A percentile compares a stretch with the other conserved stretches of the same genome.
phyloP scores from a whole-genome alignment of 2,329 filamentous ascomycete genomes.

The Hymenoscyphus linearis region DNA sequence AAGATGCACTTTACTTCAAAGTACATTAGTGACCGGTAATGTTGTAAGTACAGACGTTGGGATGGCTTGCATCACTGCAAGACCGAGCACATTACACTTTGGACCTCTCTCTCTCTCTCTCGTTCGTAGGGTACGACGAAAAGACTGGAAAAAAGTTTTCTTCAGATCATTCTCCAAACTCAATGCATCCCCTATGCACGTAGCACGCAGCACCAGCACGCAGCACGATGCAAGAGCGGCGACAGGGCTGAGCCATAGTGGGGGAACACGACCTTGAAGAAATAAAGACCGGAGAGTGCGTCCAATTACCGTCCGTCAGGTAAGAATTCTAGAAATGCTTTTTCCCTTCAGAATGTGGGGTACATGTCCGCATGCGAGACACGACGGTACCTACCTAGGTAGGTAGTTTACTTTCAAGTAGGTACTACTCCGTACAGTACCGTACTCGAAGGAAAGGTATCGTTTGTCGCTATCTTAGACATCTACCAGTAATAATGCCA shows the following conservation, averaged over 20 bases:
- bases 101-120: too few species aligned
- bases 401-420: constrained; percentile 11
- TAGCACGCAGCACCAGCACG: too few species aligned
- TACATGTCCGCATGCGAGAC: constrained; percentile 9
- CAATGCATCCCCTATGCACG: too few species aligned
- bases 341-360: constrained; percentile 18
- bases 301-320: constrained; percentile 8
- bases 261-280: background rate
- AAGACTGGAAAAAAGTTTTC: background rate
- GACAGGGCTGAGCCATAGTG: background rate
- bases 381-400: background rate
- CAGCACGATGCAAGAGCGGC: background rate
- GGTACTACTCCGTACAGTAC: background rate
- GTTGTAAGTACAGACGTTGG: background rate
- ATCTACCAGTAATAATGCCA: too few species aligned
- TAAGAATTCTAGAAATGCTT: constrained; percentile 6
- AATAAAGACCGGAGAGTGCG: background rate
- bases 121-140: background rate
- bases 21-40: background rate
- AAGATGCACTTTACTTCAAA: background rate
- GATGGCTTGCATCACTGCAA: background rate
- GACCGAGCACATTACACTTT: background rate
- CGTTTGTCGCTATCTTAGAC: too few species aligned
- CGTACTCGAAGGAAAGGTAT: too few species aligned
- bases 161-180: background rate